phyloP scores from a whole-genome alignment of 345 rosid genomes.

The Euphorbia lathyris region DNA sequence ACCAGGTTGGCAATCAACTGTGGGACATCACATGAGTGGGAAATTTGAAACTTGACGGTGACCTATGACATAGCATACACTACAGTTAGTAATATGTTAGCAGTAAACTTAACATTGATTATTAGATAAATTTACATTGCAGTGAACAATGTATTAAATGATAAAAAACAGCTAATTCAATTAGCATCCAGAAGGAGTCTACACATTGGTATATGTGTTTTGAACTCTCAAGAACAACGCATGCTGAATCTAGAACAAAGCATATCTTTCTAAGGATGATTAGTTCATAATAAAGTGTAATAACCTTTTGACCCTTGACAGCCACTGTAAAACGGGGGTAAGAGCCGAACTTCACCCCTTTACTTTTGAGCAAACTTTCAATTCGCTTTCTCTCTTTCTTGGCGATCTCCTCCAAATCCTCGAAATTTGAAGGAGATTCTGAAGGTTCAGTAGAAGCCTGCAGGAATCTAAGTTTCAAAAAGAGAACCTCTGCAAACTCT shows the following conservation, averaged over 20 bases:
- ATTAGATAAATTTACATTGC: background rate
- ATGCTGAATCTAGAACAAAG: background rate
- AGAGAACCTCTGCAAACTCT: background rate
- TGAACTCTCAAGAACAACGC: background rate
- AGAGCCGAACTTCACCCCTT: conserved; percentile 53
- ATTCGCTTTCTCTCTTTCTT: conserved; percentile 67
- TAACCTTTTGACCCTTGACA: conserved; percentile 90
- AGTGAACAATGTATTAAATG: background rate
- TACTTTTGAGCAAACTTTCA: conserved; percentile 51
- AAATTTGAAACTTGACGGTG: conserved; percentile 77
- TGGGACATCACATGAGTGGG: conserved; percentile 64
- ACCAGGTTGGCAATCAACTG: conserved; percentile 79
- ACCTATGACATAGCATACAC: conserved; percentile 41
- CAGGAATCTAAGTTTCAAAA: conserved; percentile 17
- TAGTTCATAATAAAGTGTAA: background rate
- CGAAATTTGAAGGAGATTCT: conserved; percentile 48
- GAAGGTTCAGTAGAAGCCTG: conserved; percentile 43
- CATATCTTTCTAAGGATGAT: conserved; percentile 1
- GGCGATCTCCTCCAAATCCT: conserved; percentile 55
- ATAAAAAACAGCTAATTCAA: background rate
- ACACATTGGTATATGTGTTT: background rate
- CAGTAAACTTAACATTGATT: background rate
- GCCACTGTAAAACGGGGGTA: conserved; percentile 70
- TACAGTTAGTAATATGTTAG: conserved; percentile 6
- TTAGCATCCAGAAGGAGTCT: background rate